Percentiles rank a stretch among this genome's conserved stretches.
These are phyloP conservation scores for Scortechinia acanthostroma DNA, from an alignment of 2,329 filamentous ascomycete species.

Conservation along the genomic window DNA sequence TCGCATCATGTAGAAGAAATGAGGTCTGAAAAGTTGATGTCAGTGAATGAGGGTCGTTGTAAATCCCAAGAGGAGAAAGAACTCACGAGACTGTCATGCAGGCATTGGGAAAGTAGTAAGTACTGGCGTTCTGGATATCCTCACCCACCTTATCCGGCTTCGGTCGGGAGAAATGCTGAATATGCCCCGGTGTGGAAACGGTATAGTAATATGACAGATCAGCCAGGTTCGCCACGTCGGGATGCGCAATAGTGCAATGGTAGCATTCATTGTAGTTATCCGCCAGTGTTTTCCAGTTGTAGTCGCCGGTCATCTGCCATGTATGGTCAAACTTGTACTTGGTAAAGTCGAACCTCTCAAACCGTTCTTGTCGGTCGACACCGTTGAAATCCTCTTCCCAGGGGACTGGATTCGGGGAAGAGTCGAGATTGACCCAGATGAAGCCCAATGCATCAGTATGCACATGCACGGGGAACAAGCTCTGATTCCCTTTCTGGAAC, in stretches of 20 bases:
- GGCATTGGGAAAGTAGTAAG: constrained; percentile 3
- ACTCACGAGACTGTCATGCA: constrained; percentile 4
- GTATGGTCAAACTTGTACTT: constrained; percentile 31
- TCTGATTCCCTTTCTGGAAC: constrained; percentile 33
- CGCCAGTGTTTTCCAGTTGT: constrained; percentile 33
- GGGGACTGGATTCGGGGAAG: constrained; percentile 17
- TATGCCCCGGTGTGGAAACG: constrained; percentile 2
- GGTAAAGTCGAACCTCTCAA: constrained; percentile 20
- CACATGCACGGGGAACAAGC: constrained; percentile 30
- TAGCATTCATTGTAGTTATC: constrained; percentile 45
- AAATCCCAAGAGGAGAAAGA: not conserved
- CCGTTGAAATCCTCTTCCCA: constrained; percentile 28
- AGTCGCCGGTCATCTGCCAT: constrained; percentile 26
- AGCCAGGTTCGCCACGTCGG: constrained; percentile 31
- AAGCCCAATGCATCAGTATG: constrained; percentile 28
- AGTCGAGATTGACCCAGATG: constrained; percentile 32
- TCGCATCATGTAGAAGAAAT: constrained; percentile 3
- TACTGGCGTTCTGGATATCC: constrained; percentile 2
- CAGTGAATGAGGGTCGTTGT: not conserved
- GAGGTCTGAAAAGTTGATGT: constrained; percentile 2
- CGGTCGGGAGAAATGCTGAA: constrained; percentile 1
- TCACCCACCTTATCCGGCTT: constrained; percentile 2
- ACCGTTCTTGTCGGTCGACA: constrained; percentile 20
- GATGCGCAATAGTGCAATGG: constrained; percentile 36
- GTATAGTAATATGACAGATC: constrained; percentile 16